These are phyloP conservation scores for Phytophthora lateralis DNA, from an alignment of 352 stramenopile species.

Conservation along the genomic window DNA sequence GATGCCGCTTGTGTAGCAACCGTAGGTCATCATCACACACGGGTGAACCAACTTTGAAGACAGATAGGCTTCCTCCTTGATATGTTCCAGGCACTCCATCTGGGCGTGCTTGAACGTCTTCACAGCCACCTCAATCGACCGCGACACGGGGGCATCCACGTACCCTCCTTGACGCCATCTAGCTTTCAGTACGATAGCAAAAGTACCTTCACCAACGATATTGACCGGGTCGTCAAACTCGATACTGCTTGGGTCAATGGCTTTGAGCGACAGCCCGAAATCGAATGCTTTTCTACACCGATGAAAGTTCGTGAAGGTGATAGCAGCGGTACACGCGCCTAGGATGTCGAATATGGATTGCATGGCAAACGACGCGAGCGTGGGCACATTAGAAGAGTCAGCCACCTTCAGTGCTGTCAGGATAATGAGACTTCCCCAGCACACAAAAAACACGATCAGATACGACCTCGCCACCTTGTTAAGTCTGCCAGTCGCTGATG, in stretches of 20 bases:
- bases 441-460: conserved; percentile 72
- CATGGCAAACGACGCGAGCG: conserved; percentile 46
- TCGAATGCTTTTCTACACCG: conserved; percentile 75
- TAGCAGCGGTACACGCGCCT: conserved; percentile 63
- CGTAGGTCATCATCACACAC: conserved; percentile 87
- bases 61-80: conserved; percentile 84
- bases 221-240: conserved; percentile 82
- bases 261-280: conserved; percentile 79
- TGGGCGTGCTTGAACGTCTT: conserved; percentile 86
- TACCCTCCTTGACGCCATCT: conserved; percentile 63
- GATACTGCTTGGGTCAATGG: conserved; percentile 74
- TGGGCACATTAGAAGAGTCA: conserved; percentile 33
- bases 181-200: conserved; percentile 77
- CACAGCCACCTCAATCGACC: conserved; percentile 73
- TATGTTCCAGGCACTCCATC: conserved; percentile 76
- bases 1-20: conserved; percentile 78
- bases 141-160: conserved; percentile 45
- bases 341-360: conserved; percentile 77
- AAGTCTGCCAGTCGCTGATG: conserved; percentile 62
- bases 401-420: conserved; percentile 55
- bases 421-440: conserved; percentile 75
- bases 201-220: conserved; percentile 83
- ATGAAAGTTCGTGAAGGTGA: conserved; percentile 82
- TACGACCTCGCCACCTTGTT: conserved; percentile 79
- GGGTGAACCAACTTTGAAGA: conserved; percentile 79